Percentiles rank a stretch among this genome's conserved stretches.
phyloP scores from a whole-genome alignment of 2,329 filamentous ascomycete genomes.

The Orbilia ellipsospora region DNA sequence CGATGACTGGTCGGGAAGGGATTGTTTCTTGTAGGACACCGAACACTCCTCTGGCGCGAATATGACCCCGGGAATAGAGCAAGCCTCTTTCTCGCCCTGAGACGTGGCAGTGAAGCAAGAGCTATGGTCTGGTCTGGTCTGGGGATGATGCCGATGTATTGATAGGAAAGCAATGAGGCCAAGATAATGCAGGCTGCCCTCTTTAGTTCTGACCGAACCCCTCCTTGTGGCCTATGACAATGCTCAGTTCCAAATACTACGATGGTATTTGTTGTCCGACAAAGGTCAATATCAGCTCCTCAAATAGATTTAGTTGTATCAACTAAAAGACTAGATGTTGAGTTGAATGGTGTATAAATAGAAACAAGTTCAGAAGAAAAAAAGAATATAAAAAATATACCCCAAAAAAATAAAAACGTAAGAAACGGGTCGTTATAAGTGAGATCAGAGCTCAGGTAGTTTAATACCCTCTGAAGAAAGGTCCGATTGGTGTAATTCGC shows the following conservation, averaged over 20 bases:
- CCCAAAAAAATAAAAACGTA: slow-evolving; percentile 20
- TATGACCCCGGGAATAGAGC: slow-evolving; percentile 43
- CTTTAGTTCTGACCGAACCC: slow-evolving; percentile 43
- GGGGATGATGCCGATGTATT: slow-evolving; percentile 37
- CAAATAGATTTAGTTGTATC: slow-evolving; percentile 55
- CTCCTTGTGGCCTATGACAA: slow-evolving; percentile 49
- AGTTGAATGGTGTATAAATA: slow-evolving; percentile 48
- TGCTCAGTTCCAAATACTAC: slow-evolving; percentile 34
- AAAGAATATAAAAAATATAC: slow-evolving; percentile 22
- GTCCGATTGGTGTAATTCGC: slow-evolving; percentile 53
- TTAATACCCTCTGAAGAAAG: slow-evolving; percentile 49
- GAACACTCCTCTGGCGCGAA: slow-evolving; percentile 42
- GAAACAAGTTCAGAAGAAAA: slow-evolving; percentile 33
- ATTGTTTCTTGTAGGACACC: slow-evolving; percentile 55
- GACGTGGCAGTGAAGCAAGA: slow-evolving; percentile 51
- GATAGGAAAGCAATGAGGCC: slow-evolving; percentile 51
- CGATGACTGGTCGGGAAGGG: slow-evolving; percentile 53
- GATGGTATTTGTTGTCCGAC: slow-evolving; percentile 54
- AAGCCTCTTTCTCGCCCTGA: slow-evolving; percentile 53
- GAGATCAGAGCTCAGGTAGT: slow-evolving; percentile 47
- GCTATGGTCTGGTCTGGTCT: slow-evolving; percentile 32
- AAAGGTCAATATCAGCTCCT: slow-evolving; percentile 53
- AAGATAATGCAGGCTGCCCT: slow-evolving; percentile 36
- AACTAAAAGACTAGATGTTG: slow-evolving; percentile 46
- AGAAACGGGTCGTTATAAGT: slow-evolving; percentile 43